Base-by-base conservation (phyloP, 106 monocot species). In the Agapanthus africanus region DNA sequence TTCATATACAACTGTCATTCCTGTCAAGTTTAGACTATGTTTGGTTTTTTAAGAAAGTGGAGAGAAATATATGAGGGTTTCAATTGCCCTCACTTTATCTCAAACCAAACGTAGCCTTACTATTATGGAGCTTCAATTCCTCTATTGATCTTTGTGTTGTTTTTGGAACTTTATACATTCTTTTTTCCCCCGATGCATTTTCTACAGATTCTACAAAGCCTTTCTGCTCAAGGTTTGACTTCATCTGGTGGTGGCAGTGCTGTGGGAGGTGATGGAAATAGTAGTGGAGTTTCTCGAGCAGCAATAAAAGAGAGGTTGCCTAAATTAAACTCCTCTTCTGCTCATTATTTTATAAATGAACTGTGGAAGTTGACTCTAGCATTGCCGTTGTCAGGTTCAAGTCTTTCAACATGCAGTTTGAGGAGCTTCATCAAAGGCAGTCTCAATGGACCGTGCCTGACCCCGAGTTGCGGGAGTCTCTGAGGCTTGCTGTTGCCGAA, bases 401-500 rank as follows among this genome's bases (percentile, higher is more conserved):
- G 72, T 72, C 71, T 42, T 83, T 83, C 46, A 83, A 79, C 37
- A 18, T 64, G 63, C 78, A 79, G 23, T 83, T 83, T 72, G 83
- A 83, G 56, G 83, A 83, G 63, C 78, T 83, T 42, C 78, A 79
- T 68, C 75, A 79, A 54, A 79, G 79, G 37, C 83, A 83, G 52
- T 79, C 66, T 25, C 75, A 79, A 35, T 83, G 83, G 83, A 74
- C 70, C 13, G 83, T 83, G 44, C 79, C 83, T 68, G 83, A 83
- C 66, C 79, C 71, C 37, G 85, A 90, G 59, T 70, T 90, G 40
- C 83, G 90, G 0, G 90, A 90, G 40, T 80, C 80, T 41, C 46
- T 90, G 44, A 81, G 83, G 27, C 85, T 90, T 52, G 69, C 78
- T 7, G 72, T 90, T 44, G 85, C 83, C 39, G 90, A 90, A 79